Percentiles rank a stretch among this genome's conserved stretches.
Evolutionary conservation across 495 filamentous ascomycete genomes (phyloP).

Genomic region (Talaromyces stipitatus): DNA sequence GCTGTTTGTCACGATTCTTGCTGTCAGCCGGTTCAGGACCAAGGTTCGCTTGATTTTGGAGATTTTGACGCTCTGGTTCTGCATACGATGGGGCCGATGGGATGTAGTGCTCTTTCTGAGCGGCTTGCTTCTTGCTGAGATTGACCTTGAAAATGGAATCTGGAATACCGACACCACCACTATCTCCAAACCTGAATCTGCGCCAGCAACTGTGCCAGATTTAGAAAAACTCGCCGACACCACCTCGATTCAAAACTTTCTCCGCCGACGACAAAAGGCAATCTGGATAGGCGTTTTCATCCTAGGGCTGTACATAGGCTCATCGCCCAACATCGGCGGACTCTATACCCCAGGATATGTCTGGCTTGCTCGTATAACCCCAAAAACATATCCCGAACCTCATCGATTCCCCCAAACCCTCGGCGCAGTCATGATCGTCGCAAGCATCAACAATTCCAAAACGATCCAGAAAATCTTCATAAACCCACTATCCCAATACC

Average conservation of each 20-base stretch:
- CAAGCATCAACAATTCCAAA: constrained; percentile 44
- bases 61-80: constrained; percentile 42
- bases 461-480: constrained; percentile 48
- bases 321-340: constrained; percentile 33
- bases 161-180: constrained; percentile 20
- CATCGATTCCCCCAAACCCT: constrained; percentile 42
- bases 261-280: constrained; percentile 36
- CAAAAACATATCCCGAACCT: constrained; percentile 32
- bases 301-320: constrained; percentile 36
- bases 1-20: constrained; percentile 53
- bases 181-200: constrained; percentile 6
- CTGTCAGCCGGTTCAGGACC: constrained; percentile 42
- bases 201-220: constrained; percentile 11
- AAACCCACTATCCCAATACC: constrained; percentile 50
- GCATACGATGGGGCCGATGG: constrained; percentile 50
- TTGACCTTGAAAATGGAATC: constrained; percentile 41
- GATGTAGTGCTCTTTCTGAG: constrained; percentile 52
- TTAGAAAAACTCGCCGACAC: not conserved
- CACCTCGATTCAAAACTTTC: constrained; percentile 15
- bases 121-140: constrained; percentile 54
- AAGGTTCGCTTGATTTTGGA: constrained; percentile 38
- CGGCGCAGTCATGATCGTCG: constrained; percentile 48
- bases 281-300: constrained; percentile 47
- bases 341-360: constrained; percentile 39
- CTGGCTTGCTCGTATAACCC: constrained; percentile 34